These are phyloP conservation scores for Collybiopsis confluens DNA, from an alignment of 768 basidiomycete species.

Conservation along the genomic window DNA sequence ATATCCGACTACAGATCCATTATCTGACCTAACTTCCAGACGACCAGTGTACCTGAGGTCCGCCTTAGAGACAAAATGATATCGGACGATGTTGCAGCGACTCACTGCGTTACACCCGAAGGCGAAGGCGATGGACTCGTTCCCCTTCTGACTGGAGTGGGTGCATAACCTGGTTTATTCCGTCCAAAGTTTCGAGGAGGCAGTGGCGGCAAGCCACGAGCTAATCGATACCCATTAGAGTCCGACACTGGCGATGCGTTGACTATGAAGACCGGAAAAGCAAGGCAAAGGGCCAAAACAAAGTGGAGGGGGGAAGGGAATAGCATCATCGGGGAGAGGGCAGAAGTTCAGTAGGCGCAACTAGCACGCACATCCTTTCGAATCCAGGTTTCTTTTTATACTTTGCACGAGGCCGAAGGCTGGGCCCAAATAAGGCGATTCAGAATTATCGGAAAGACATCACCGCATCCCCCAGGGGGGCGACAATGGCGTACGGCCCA, in stretches of 20 bases:
- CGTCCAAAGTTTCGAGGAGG: slow-evolving; percentile 23
- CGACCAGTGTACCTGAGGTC: slow-evolving; percentile 26
- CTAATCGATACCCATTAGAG: slow-evolving; percentile 6
- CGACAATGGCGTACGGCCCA: too few relatives aligned
- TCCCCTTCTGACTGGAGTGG: slow-evolving; percentile 19
- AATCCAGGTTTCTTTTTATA: neutral
- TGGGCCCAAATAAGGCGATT: too few relatives aligned
- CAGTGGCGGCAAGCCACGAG: slow-evolving; percentile 6
- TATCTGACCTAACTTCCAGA: slow-evolving; percentile 28
- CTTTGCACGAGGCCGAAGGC: neutral
- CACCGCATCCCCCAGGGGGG: too few relatives aligned
- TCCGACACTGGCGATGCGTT: slow-evolving; percentile 2
- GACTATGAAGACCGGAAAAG: neutral
- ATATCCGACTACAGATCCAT: slow-evolving; percentile 27
- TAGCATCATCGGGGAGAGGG: neutral
- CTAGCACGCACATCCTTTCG: too few relatives aligned
- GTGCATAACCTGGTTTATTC: slow-evolving; percentile 22
- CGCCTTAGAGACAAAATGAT: neutral
- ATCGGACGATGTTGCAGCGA: neutral
- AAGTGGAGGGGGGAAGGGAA: neutral
- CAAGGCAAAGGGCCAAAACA: neutral
- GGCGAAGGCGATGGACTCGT: neutral
- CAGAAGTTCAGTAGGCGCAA: neutral
- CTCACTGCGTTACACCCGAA: neutral
- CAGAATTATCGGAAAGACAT: too few relatives aligned